phyloP scores from a whole-genome alignment of 495 filamentous ascomycete genomes.

The Talaromyces ruber region DNA sequence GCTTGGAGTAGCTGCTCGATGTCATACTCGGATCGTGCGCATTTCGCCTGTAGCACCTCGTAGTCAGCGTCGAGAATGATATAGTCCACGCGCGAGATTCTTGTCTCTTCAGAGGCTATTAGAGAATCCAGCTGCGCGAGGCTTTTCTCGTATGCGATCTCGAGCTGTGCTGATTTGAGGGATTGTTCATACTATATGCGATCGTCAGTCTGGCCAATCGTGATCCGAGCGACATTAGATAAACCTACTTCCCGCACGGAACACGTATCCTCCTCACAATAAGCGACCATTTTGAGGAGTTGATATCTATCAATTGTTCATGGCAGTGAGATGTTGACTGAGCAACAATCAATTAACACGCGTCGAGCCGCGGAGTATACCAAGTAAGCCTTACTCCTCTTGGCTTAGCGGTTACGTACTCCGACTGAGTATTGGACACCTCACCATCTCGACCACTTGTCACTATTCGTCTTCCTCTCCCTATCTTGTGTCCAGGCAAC shows the following conservation, averaged over 20 bases:
- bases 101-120: conserved; percentile 57
- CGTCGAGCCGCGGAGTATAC: neutral
- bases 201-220: neutral
- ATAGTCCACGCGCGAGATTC: conserved; percentile 55
- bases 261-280: conserved; percentile 7
- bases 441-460: conserved; percentile 8
- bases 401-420: neutral
- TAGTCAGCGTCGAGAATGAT: conserved; percentile 66
- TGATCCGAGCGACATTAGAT: neutral
- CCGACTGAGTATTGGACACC: conserved; percentile 19
- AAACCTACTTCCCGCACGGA: conserved; percentile 19
- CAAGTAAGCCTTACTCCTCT: neutral
- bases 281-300: conserved; percentile 7
- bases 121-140: conserved; percentile 49
- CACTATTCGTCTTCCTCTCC: neutral
- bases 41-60: conserved; percentile 50
- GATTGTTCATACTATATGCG: conserved; percentile 30
- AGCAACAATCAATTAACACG: neutral
- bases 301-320: neutral
- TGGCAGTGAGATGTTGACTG: neutral
- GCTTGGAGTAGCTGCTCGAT: conserved; percentile 37
- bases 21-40: conserved; percentile 46
- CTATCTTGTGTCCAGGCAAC: neutral
- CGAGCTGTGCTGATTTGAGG: conserved; percentile 42
- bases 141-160: conserved; percentile 57